phyloP scores from a whole-genome alignment of 1,284 basidiomycete genomes.

The Sporisorium reilianum region DNA sequence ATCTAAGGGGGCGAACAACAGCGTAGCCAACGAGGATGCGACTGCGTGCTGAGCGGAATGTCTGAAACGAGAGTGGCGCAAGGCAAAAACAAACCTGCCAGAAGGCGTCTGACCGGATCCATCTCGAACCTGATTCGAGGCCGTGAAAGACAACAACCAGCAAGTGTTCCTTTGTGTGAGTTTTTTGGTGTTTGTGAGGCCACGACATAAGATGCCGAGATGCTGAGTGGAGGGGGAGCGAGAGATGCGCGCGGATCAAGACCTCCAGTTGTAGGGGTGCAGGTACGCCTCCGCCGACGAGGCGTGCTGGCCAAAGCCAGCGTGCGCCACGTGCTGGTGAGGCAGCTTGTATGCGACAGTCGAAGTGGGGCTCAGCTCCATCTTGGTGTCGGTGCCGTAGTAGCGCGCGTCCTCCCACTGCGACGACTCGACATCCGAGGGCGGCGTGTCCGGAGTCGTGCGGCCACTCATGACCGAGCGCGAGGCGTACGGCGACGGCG shows the following conservation, averaged over 20 bases:
- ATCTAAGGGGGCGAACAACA: slow-evolving; percentile 1
- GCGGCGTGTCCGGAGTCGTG: slow-evolving; percentile 64
- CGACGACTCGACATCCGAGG: slow-evolving; percentile 52
- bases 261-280: slow-evolving; percentile 48
- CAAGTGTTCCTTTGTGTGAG: background rate
- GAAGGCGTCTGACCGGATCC: background rate
- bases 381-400: slow-evolving; percentile 34
- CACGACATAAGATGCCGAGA: no score
- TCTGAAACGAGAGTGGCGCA: background rate
- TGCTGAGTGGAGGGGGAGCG: background rate
- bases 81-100: no score
- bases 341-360: slow-evolving; percentile 29
- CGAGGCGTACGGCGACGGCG: slow-evolving; percentile 54
- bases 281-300: slow-evolving; percentile 38
- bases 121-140: background rate
- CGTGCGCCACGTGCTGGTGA: slow-evolving; percentile 6
- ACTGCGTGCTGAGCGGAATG: background rate
- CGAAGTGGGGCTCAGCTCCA: slow-evolving; percentile 24
- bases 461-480: slow-evolving; percentile 53
- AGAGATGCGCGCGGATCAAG: slow-evolving; percentile 9
- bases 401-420: slow-evolving; percentile 45
- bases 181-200: background rate
- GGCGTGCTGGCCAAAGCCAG: slow-evolving; percentile 11
- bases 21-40: background rate
- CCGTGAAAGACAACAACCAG: no score